Evolutionary conservation across 768 basidiomycete species (phyloP), one percentile per base, ranked within the genome.

Genomic region (Phylloporus sp.): DNA sequence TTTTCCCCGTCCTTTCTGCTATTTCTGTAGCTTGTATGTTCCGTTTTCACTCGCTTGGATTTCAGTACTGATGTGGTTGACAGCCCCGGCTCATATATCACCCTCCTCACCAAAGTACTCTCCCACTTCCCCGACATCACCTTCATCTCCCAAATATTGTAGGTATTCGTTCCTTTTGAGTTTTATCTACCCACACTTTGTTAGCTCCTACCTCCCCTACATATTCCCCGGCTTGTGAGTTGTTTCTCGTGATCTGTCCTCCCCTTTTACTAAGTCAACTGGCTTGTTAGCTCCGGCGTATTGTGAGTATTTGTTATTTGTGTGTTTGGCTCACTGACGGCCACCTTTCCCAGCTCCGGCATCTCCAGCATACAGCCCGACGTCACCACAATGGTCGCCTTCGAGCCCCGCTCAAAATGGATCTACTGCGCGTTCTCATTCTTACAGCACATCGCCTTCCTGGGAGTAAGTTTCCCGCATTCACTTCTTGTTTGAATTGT

Each of bases 111-210:
- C 92, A 7, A 89, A 85, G 59, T 96, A 93, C 67, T 93, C 90
- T 10, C 94, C 94, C 3, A 91, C 94, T 0, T 94, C 91, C 4
- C 94, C 94, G 65, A 80, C 84, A 8, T 92, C 90, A 3, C 93
- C 93, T 0, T 79, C 93, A 3, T 94, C 91, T 28, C 94, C 94
- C 45, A 89, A 86, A 78, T 91, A 90, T 65, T 91, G 90, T 90
- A 68, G 54, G 88, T 74, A 5, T 10, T 6, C 20, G 1, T 20
- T 18, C 20, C 11, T 31, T 9, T 1, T 3, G 20, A 4, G 21
- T 23, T 46, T n/a, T 23, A 43, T 8, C 4, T 54, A 61, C 39
- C 50, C 51, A 47, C 17, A 37, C 47, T 39, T 49, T 22, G 48
- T 6, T 55, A 91, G 89, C 89, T 48, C 89, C 89, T 14, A 88